Percentiles rank a stretch among this genome's conserved stretches.
These are phyloP conservation scores for Candida tammaniensis DNA, from an alignment of 805 yeast species.

Conservation along the genomic window DNA sequence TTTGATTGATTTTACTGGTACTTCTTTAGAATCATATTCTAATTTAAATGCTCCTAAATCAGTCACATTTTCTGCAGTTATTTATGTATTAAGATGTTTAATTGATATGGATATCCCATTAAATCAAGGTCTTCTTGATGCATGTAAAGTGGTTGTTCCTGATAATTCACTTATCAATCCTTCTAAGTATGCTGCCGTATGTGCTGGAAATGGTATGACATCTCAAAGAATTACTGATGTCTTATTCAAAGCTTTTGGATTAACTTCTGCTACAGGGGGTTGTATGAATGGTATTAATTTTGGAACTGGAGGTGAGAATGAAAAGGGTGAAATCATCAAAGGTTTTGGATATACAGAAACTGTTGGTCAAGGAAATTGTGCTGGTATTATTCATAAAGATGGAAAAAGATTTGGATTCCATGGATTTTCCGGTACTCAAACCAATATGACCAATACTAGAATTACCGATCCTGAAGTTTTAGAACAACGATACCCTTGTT, in stretches of 20 bases:
- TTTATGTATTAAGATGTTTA: conserved; percentile 79
- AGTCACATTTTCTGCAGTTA: conserved; percentile 79
- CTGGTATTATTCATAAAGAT: conserved; percentile 14
- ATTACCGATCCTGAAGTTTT: conserved; percentile 20
- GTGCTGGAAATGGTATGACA: conserved; percentile 21
- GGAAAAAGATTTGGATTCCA: conserved; percentile 13
- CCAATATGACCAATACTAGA: conserved; percentile 40
- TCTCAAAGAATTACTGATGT: conserved; percentile 21
- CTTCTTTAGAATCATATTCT: conserved; percentile 21
- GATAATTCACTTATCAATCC: conserved; percentile 17
- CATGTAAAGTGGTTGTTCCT: conserved; percentile 16
- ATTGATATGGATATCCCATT: conserved; percentile 84
- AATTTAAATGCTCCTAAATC: conserved; percentile 87
- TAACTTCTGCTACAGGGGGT: conserved; percentile 19
- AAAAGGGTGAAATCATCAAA: conserved; percentile 14
- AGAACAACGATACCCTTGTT: conserved; percentile 18
- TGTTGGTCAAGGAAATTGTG: conserved; percentile 19
- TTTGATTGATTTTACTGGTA: conserved; percentile 25
- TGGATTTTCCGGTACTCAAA: conserved; percentile 35
- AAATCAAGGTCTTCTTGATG: conserved; percentile 40
- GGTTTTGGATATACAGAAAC: conserved; percentile 18
- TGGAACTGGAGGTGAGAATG: conserved; percentile 18
- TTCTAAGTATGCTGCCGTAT: conserved; percentile 18
- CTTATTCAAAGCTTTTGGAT: conserved; percentile 21
- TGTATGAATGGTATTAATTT: conserved; percentile 21